These are phyloP conservation scores for Ambrosia trifida DNA, from an alignment of 129 eudicot species.

Conservation along the genomic window DNA sequence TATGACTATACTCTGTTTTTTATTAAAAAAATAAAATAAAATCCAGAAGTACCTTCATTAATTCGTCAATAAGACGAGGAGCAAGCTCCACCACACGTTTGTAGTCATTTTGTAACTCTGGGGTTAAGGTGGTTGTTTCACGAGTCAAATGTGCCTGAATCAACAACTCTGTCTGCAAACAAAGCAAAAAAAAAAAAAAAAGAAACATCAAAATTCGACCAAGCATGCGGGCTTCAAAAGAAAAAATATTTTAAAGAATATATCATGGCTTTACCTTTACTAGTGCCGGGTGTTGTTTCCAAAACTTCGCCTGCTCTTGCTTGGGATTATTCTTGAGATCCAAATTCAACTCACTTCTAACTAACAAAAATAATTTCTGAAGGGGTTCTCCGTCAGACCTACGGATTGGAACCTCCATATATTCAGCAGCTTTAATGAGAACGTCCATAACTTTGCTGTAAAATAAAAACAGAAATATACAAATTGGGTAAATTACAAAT, in stretches of 20 bases:
- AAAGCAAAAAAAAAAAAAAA: neutral
- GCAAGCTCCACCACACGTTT: conserved; percentile 76
- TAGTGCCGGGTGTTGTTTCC: conserved; percentile 90
- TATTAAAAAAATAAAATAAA: neutral
- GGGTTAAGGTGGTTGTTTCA: conserved; percentile 60
- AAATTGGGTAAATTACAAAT: neutral
- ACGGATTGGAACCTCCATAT: conserved; percentile 85
- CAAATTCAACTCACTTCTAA: conserved; percentile 84
- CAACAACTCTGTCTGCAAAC: conserved; percentile 77
- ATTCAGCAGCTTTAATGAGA: conserved; percentile 86
- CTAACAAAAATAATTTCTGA: conserved; percentile 73
- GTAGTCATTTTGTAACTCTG: conserved; percentile 70
- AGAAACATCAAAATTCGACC: neutral
- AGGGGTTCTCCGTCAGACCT: conserved; percentile 90
- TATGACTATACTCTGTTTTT: neutral
- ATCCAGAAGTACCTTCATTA: conserved; percentile 62
- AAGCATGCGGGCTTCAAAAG: neutral
- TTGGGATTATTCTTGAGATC: conserved; percentile 72
- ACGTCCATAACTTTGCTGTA: conserved; percentile 95
- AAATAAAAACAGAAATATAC: conserved; percentile 13
- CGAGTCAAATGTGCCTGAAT: conserved; percentile 84
- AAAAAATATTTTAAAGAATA: no score
- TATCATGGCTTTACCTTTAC: conserved; percentile 61
- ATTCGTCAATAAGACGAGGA: conserved; percentile 94
- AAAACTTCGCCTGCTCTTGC: conserved; percentile 95